Base-by-base conservation (phyloP, 2,329 filamentous ascomycete species). In the Aspergillus tubingensis region DNA sequence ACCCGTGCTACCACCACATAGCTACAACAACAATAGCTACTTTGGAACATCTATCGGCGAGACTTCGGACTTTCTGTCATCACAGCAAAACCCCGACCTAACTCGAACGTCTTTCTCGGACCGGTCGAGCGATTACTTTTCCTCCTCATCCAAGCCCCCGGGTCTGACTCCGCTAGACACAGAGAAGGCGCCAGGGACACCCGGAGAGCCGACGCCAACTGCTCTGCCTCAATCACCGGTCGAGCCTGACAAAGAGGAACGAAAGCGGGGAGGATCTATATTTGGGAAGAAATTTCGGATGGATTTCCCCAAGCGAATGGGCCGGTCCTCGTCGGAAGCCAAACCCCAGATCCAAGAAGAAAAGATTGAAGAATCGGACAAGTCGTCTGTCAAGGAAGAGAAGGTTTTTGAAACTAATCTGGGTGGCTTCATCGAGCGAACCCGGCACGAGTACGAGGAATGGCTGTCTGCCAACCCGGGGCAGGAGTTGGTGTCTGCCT, bases 211-310 rank as follows among this genome's bases (percentile, higher is more conserved):
- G 49, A 69, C 78, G 50, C 76, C 79, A 2, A 76, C 81, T 1
- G 80, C 82, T 15, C 71, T 80, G 55, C 79, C 77, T 36, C 77
- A 80, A 63, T 82, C 84, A 8, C 83, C 85, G 1, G 79, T 76
- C n/a, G 86, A 83, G 51, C 78, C 82, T 57, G 79, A 86, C 60
- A 82, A 89, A 74, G 79, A 87, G 70, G 85, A 86, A 66, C 88
- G 91, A 64, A 84, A 85, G 62, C 78, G 77, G 54, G 74, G 71
- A 2, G 68, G 82, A 58, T 88, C 85, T 2, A 80, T 91, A 5
- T 96, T 96, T 73, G 87, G 90, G 47, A 95, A 93, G 79, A 91
- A 91, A 69, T 93, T 96, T 75, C 87, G 90, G 51, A 89, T 91
- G 86, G 85, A 82, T 62, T 84, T 76, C 67, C 89, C 88, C 70